These are phyloP conservation scores for Myriangium duriaei DNA, from an alignment of 2,329 filamentous ascomycete genomes.

Conservation along the genomic window DNA sequence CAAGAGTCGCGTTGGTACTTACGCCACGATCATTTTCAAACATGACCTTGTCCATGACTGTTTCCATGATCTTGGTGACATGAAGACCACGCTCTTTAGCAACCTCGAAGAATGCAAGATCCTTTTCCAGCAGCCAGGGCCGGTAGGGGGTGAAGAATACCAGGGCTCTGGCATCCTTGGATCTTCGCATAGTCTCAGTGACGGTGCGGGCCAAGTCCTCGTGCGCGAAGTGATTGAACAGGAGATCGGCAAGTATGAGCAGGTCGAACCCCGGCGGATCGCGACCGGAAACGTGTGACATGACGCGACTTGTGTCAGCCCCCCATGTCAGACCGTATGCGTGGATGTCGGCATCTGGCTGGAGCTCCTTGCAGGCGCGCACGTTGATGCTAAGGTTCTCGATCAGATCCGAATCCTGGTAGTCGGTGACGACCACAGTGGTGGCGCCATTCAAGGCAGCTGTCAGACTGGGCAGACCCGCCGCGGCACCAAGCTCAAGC, in stretches of 20 bases:
- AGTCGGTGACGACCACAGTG: constrained; percentile 68
- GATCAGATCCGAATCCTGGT: constrained; percentile 73
- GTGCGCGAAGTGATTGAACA: constrained; percentile 88
- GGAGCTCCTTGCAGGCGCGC: constrained; percentile 37
- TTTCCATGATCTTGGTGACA: constrained; percentile 71
- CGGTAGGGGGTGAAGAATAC: constrained; percentile 94
- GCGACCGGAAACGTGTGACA: constrained; percentile 40
- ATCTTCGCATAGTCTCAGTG: constrained; percentile 48
- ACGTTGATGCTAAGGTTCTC: constrained; percentile 70
- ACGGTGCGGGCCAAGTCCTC: constrained; percentile 63
- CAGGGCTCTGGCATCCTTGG: constrained; percentile 49
- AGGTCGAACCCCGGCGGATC: constrained; percentile 52
- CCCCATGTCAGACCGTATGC: constrained; percentile 73
- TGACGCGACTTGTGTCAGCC: constrained; percentile 45
- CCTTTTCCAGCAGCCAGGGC: constrained; percentile 77
- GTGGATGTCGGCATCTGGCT: constrained; percentile 24
- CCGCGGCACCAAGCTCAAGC: constrained; percentile 79
- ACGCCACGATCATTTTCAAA: constrained; percentile 79
- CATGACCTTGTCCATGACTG: constrained; percentile 71
- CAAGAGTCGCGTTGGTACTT: constrained; percentile 19
- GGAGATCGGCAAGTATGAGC: constrained; percentile 72
- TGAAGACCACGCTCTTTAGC: constrained; percentile 57
- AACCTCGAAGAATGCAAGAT: constrained; percentile 74
- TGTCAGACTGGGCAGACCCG: constrained; percentile 63
- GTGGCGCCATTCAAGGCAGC: constrained; percentile 59